Percentiles rank a stretch among this genome's conserved stretches.
Conservation (phyloP, 2,329 filamentous ascomycete genomes). For the Ophiocordyceps camponoti-saundersi region DNA sequence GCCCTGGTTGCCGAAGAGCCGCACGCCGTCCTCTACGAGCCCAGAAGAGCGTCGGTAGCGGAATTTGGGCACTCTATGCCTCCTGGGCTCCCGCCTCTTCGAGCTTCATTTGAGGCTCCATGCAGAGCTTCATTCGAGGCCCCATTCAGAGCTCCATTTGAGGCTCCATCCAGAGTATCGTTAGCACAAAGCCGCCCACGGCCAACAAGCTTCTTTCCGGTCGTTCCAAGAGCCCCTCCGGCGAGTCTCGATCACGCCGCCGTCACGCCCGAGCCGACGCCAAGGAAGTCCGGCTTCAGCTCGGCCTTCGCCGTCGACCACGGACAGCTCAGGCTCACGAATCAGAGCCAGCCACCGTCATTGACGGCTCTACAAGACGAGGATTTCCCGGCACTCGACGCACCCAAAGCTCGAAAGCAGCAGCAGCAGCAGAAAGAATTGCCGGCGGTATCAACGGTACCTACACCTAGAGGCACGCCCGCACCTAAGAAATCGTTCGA, state of each 20-base stretch:
- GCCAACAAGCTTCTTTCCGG: constrained; percentile 9
- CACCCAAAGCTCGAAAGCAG: constrained; percentile 20
- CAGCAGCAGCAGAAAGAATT: constrained; percentile 12
- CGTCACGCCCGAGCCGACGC: constrained; percentile 16
- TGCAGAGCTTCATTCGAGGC: constrained; percentile 7
- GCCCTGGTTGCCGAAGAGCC: constrained; percentile 48
- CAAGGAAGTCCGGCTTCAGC: constrained; percentile 11
- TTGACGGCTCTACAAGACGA: constrained; percentile 32
- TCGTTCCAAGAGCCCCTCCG: constrained; percentile 9
- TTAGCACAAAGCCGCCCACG: constrained; percentile 7
- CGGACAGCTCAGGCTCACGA: constrained; percentile 25
- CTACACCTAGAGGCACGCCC: constrained; percentile 16
- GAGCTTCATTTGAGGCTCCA: constrained; percentile 6
- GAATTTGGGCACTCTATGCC: constrained; percentile 11
- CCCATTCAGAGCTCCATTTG: constrained; percentile 5
- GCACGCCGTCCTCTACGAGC: constrained; percentile 5
- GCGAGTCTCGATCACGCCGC: constrained; percentile 9
- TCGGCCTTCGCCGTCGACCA: constrained; percentile 24
- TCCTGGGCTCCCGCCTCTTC: constrained; percentile 12
- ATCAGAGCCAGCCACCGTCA: constrained; percentile 15
- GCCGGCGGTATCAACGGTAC: constrained; percentile 16
- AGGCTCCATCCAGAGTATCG: constrained; percentile 6
- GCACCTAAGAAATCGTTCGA: constrained; percentile 14
- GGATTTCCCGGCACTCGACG: constrained; percentile 43
- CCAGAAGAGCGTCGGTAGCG: background rate